Evolutionary conservation across 2,329 filamentous ascomycete genomes (phyloP), one percentile per base, ranked within the genome.

Genomic region (Acarospora socialis): DNA sequence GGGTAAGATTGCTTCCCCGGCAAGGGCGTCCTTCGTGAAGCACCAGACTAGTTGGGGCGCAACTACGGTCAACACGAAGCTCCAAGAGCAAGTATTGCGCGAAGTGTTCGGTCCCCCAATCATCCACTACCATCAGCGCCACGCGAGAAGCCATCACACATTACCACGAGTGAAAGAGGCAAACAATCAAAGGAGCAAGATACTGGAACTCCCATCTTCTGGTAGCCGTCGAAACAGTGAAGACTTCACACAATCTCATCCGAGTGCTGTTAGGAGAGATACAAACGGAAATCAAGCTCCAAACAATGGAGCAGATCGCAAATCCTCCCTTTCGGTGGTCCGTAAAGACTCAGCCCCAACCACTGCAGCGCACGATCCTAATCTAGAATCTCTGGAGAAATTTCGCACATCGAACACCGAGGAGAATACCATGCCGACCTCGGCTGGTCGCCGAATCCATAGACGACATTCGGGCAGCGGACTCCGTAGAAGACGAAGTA

Each of bases 41-140:
- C 61, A 65, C 28, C 59, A 61, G 20, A 57, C 61, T 29, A 74
- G 68, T 39, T 94, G 87, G 86, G 86, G 87, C 5, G 83, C 84
- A 10, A 94, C 86, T 0, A 86, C 79, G 14, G 81, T 94, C 36
- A 95, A 95, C 51, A 79, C 81, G 46, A 74, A 77, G 37, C 58
- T 95, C 22, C 77, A 86, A 37, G 87, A 92, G 50, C 82, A 92
- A 52, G 84, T 94, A 1, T 78, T 94, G 48, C 81, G 84, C 22
- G 86, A 94, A 50, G 87, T 87, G 0, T 94, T 94, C 48, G 63
- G 83, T 25, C 82, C 84, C 37, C 79, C 84, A 32, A 75, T 80
- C 0, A 80, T 93, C 38, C 81, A 86, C 45, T 77, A 79, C 39
- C 77, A 84, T 38, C 75, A 78, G 19, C 70, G 72, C 39, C 78